Conservation (phyloP, 192 early-diverging fungal species). For the Podila verticillata region DNA sequence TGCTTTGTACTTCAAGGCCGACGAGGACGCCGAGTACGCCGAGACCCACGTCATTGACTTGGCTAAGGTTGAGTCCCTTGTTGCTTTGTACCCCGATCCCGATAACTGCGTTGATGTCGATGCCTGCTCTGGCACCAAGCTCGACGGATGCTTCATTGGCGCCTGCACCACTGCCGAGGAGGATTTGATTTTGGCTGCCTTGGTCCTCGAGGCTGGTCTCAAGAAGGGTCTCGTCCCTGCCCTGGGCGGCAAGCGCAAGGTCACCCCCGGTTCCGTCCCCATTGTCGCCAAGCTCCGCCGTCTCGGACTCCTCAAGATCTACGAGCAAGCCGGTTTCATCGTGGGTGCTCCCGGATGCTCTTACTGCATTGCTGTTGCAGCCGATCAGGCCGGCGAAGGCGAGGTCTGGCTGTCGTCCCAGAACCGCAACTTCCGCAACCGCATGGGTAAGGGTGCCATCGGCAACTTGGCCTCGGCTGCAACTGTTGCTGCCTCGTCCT, state of each 20-base stretch:
- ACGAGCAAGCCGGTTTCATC: conserved; percentile 79
- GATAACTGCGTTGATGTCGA: conserved; percentile 78
- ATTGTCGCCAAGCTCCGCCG: conserved; percentile 82
- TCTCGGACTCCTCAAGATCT: conserved; percentile 77
- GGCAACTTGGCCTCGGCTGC: conserved; percentile 82
- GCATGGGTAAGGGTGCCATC: conserved; percentile 85
- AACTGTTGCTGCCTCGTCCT: conserved; percentile 81
- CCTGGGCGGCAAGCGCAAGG: conserved; percentile 70
- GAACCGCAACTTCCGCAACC: conserved; percentile 88
- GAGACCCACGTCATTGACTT: conserved; percentile 82
- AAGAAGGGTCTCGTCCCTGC: conserved; percentile 73
- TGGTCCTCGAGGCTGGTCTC: conserved; percentile 79
- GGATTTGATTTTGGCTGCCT: conserved; percentile 79
- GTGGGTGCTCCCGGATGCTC: conserved; percentile 83
- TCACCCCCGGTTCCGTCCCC: conserved; percentile 81
- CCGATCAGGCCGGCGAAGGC: conserved; percentile 79
- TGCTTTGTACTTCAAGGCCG: conserved; percentile 79
- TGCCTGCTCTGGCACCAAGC: conserved; percentile 66
- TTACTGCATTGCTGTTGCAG: conserved; percentile 84
- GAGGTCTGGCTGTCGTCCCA: conserved; percentile 86
- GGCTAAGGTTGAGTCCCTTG: conserved; percentile 71
- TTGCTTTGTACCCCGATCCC: conserved; percentile 79
- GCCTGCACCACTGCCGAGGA: conserved; percentile 88
- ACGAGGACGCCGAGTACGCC: conserved; percentile 78
- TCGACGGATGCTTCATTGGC: conserved; percentile 85